A percentile compares a stretch with the other conserved stretches of the same genome.
phyloP scores from a whole-genome alignment of 192 early-diverging fungal species.

The Podila epigama region DNA sequence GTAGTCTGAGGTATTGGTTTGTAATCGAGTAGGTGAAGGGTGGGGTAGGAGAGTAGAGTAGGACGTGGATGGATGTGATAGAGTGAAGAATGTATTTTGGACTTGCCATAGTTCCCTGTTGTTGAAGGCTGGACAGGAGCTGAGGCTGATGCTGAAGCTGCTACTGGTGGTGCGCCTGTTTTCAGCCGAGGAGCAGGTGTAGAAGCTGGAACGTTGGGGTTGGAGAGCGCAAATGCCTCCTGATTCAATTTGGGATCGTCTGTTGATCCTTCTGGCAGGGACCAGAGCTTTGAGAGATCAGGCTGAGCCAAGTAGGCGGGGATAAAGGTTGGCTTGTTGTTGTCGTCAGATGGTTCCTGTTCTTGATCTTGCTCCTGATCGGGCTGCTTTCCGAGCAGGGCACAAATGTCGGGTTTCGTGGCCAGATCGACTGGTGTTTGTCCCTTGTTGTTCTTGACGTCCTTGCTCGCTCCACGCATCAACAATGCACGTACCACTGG shows the following conservation, averaged over 20 bases:
- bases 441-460: constrained; percentile 65
- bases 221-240: constrained; percentile 38
- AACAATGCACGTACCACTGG: constrained; percentile 66
- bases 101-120: background rate
- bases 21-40: too few species aligned
- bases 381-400: constrained; percentile 54
- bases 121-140: background rate
- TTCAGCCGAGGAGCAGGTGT: constrained; percentile 15
- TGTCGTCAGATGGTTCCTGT: constrained; percentile 11
- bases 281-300: constrained; percentile 74
- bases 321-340: constrained; percentile 50
- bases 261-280: constrained; percentile 63
- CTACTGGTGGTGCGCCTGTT: background rate
- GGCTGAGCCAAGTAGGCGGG: constrained; percentile 72
- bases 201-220: constrained; percentile 11
- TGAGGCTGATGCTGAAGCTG: background rate
- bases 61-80: too few species aligned
- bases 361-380: background rate
- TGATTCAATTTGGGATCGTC: constrained; percentile 50
- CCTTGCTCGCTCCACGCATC: constrained; percentile 67
- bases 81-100: too few species aligned
- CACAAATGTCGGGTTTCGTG: constrained; percentile 54
- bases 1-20: too few species aligned
- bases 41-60: too few species aligned
- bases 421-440: constrained; percentile 69